These are phyloP conservation scores for Scheffersomyces parashehatae DNA, from an alignment of 1,139 yeast species.

Conservation along the genomic window DNA sequence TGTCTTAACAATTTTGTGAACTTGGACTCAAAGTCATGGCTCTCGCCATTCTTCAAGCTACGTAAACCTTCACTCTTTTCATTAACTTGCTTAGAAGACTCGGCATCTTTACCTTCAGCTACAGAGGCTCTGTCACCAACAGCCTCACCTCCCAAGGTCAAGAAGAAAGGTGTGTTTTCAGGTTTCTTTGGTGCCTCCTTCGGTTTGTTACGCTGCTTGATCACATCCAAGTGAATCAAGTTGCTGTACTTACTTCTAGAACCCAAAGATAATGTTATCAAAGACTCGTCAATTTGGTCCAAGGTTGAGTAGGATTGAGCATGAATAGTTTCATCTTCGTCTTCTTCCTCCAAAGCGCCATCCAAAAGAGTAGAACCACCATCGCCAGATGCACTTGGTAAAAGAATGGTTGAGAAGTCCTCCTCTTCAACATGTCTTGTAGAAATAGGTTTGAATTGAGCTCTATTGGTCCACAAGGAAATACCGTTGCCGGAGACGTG, in stretches of 20 bases:
- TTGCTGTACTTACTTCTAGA: constrained; percentile 82
- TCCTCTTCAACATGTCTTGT: constrained; percentile 76
- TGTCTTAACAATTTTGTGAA: constrained; percentile 69
- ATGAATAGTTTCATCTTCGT: constrained; percentile 22
- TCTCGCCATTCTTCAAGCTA: constrained; percentile 25
- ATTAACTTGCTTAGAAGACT: constrained; percentile 9
- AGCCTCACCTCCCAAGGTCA: constrained; percentile 61
- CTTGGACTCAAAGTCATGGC: constrained; percentile 61
- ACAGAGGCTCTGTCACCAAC: constrained; percentile 71
- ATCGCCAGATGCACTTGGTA: constrained; percentile 83
- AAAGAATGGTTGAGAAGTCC: constrained; percentile 58
- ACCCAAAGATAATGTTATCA: constrained; percentile 74
- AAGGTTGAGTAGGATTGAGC: constrained; percentile 50
- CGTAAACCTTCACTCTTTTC: constrained; percentile 22
- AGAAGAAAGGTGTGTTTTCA: constrained; percentile 78
- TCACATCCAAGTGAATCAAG: constrained; percentile 76
- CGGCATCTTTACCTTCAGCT: constrained; percentile 47
- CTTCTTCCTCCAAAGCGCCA: constrained; percentile 62
- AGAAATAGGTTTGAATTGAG: constrained; percentile 77
- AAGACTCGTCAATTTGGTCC: constrained; percentile 61
- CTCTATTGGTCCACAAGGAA: constrained; percentile 86
- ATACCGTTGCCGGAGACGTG: constrained; percentile 92
- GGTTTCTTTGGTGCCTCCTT: constrained; percentile 87
- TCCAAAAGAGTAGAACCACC: constrained; percentile 76
- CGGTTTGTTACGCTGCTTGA: constrained; percentile 86